phyloP scores from a whole-genome alignment of 1,139 yeast species.

The Zygoascus sp. region DNA sequence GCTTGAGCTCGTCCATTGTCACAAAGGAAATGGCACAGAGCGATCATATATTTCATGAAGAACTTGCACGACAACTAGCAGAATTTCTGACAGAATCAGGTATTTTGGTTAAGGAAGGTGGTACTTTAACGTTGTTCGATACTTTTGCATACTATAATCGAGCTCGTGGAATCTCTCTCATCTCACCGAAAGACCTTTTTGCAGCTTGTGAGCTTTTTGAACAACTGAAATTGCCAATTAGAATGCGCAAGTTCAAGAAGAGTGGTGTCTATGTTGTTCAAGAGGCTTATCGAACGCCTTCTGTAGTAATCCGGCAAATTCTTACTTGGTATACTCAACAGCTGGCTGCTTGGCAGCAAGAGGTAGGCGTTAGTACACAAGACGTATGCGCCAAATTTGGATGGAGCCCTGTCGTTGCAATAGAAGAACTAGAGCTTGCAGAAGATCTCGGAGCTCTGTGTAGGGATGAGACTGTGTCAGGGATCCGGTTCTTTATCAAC shows the following conservation, averaged over 20 bases:
- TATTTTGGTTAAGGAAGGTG: constrained; percentile 46
- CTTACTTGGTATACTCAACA: constrained; percentile 32
- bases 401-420: constrained; percentile 68
- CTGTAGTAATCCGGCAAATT: constrained; percentile 34
- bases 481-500: constrained; percentile 42
- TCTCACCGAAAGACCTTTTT: constrained; percentile 54
- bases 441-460: constrained; percentile 55
- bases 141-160: constrained; percentile 58
- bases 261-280: constrained; percentile 47
- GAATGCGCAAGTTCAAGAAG: constrained; percentile 37
- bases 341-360: constrained; percentile 27
- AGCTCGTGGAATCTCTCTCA: constrained; percentile 53
- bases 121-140: constrained; percentile 56
- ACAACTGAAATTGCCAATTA: constrained; percentile 43
- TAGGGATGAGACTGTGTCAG: constrained; percentile 62
- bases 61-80: constrained; percentile 53
- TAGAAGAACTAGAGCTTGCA: constrained; percentile 62
- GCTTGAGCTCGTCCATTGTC: constrained; percentile 34
- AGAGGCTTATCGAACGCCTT: constrained; percentile 37
- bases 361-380: constrained; percentile 40
- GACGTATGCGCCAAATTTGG: constrained; percentile 52
- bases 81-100: constrained; percentile 44
- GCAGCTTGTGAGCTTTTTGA: constrained; percentile 50
- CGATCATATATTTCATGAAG: constrained; percentile 42
- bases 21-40: constrained; percentile 39